Evolutionary conservation across 495 filamentous ascomycete genomes (phyloP).

Genomic region (Podospora australis): DNA sequence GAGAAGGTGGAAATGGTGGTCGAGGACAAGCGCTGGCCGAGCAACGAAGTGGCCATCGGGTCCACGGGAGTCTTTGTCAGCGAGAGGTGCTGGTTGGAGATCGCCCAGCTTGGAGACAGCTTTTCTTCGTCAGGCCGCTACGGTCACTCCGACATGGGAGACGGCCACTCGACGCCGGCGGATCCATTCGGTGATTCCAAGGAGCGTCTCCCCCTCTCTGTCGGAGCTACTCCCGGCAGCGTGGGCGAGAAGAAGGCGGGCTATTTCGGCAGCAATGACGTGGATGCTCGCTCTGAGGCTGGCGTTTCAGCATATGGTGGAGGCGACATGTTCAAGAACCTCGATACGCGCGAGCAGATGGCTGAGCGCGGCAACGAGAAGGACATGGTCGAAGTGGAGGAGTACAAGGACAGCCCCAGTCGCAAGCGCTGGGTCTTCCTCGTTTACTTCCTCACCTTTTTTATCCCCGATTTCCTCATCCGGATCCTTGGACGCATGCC

Average conservation of each 20-base stretch:
- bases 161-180: constrained; percentile 30
- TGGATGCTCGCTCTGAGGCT: constrained; percentile 84
- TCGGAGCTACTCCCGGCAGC: constrained; percentile 53
- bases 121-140: constrained; percentile 49
- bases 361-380: constrained; percentile 91
- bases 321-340: constrained; percentile 95
- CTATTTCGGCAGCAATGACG: constrained; percentile 77
- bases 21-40: constrained; percentile 83
- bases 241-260: constrained; percentile 70
- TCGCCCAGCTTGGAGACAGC: constrained; percentile 67
- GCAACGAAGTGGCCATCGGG: constrained; percentile 84
- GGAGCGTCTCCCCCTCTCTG: constrained; percentile 58
- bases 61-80: constrained; percentile 93
- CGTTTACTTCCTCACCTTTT: constrained; percentile 83
- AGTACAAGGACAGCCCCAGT: constrained; percentile 65
- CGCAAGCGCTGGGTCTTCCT: constrained; percentile 88
- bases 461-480: constrained; percentile 79
- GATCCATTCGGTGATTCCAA: constrained; percentile 58
- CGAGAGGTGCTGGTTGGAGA: constrained; percentile 88
- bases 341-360: constrained; percentile 92
- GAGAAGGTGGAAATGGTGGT: constrained; percentile 88
- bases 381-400: constrained; percentile 84
- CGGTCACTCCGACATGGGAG: constrained; percentile 38
- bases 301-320: constrained; percentile 80
- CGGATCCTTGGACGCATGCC: constrained; percentile 75